Evolutionary conservation across 768 basidiomycete genomes (phyloP), one percentile per base, ranked within the genome.

Genomic region (Tremella mesenterica): DNA sequence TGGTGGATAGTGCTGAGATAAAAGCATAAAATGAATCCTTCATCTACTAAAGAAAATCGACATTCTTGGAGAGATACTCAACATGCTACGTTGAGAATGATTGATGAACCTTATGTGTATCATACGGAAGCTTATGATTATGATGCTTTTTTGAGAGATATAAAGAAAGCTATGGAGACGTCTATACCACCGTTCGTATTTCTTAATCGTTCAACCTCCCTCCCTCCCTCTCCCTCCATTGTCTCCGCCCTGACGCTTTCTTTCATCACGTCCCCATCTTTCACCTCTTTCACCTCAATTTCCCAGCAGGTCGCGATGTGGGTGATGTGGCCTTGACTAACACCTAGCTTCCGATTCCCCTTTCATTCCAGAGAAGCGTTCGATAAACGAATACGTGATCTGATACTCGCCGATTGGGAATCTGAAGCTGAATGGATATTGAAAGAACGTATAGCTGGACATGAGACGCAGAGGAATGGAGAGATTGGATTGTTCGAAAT

Each of bases 111-210:
- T 21, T 60, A 63, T 29, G 58, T 60, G 2, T 63, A 63, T 44
- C 44, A 50, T 25, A 56, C 58, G 29, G 44, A 52, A 23, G 38
- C 47, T 14, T 27, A 46, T 20, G 50, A 63, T 25, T 52, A 49
- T 36, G 52, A 45, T 3, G 52, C 55, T 28, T 48, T 63, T 4
- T 48, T 60, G 12, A 53, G 52, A 2, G 56, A 53, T 23, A 55
- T 63, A 18, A 57, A 54, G 30, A 28, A 44, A 39, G 61, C 61
- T 0, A 31, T 53, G 25, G 21, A 21, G 3, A 54, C 31, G 28
- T 58, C 61, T 0, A 63, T 63, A 23, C 47, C 49, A 21, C 52
- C 53, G 43, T 63, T 39, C 31, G 36, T 44, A 7, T n/a, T n/a
- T n/a, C n/a, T n/a, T n/a, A n/a, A n/a, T n/a, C n/a, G n/a, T n/a